A percentile compares a stretch with the other conserved stretches of the same genome.
Conservation (phyloP, 2,329 filamentous ascomycete genomes). For the Penicillium sp. region DNA sequence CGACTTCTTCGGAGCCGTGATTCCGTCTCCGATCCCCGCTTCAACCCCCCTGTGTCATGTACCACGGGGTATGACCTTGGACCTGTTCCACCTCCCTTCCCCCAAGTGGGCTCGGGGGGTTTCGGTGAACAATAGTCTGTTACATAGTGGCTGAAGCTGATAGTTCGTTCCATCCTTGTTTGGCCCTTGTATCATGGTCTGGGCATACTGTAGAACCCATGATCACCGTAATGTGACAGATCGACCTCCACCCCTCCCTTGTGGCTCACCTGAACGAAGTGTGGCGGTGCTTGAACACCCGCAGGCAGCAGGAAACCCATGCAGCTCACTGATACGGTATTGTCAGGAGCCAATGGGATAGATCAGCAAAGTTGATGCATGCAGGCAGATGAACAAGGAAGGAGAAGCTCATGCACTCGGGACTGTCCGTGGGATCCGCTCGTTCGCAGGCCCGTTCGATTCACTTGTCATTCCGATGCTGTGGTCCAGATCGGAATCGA, state of each 20-base stretch:
- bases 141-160: constrained; percentile 11
- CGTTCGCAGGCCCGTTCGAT: constrained; percentile 1
- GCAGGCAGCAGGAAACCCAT: not conserved
- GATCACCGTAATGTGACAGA: constrained; percentile 16
- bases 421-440: constrained; percentile 12
- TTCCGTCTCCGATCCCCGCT: constrained; percentile 1
- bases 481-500: constrained; percentile 21
- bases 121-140: constrained; percentile 14
- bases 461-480: constrained; percentile 14
- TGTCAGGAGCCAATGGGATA: constrained; percentile 5
- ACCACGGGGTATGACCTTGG: not conserved
- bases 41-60: constrained; percentile 4
- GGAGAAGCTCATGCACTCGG: constrained; percentile 2
- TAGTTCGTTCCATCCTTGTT: not conserved
- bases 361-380: not conserved
- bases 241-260: constrained; percentile 7
- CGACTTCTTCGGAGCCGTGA: constrained; percentile 2
- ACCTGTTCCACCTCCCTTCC: constrained; percentile 5
- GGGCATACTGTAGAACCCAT: not conserved
- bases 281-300: constrained; percentile 24
- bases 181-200: not conserved
- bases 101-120: constrained; percentile 11
- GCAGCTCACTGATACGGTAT: constrained; percentile 7
- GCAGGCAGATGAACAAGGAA: constrained; percentile 9
- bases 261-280: constrained; percentile 15